Evolutionary conservation across 805 yeast species (phyloP).

Genomic region (Teunomyces kruisii): DNA sequence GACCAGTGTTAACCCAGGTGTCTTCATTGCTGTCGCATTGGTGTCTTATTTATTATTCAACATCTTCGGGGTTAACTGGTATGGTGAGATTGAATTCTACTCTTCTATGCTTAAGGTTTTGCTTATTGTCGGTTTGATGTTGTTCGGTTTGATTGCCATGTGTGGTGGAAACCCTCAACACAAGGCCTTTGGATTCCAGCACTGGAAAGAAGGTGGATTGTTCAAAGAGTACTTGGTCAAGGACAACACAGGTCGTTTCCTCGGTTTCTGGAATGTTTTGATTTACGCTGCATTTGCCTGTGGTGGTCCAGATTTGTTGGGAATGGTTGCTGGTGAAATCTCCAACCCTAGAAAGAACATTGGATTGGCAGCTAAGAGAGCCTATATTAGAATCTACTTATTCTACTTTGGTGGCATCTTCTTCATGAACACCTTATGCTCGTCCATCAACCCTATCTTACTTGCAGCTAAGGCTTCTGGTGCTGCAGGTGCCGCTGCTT

Average conservation of each 20-base stretch:
- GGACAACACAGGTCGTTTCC: conserved; percentile 62
- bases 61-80: conserved; percentile 47
- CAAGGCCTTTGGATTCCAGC: conserved; percentile 34
- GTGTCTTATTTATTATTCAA: conserved; percentile 29
- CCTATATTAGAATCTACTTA: conserved; percentile 33
- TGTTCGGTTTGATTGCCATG: conserved; percentile 37
- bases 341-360: conserved; percentile 40
- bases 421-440: conserved; percentile 34
- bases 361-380: conserved; percentile 34
- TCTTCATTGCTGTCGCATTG: conserved; percentile 29
- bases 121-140: conserved; percentile 37
- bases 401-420: conserved; percentile 40
- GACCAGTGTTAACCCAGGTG: conserved; percentile 32
- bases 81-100: conserved; percentile 58
- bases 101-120: conserved; percentile 39
- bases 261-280: conserved; percentile 62
- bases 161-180: conserved; percentile 38
- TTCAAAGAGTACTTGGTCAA: conserved; percentile 24
- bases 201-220: conserved; percentile 36
- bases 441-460: conserved; percentile 33
- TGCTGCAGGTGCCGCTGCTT: conserved; percentile 39
- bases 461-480: conserved; percentile 20
- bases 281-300: conserved; percentile 67
- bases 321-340: conserved; percentile 40
- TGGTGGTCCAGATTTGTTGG: conserved; percentile 46